Evolutionary conservation across 192 early-diverging fungal genomes (phyloP), one percentile per base, ranked within the genome.

Genomic region (Glomus cerebriforme): DNA sequence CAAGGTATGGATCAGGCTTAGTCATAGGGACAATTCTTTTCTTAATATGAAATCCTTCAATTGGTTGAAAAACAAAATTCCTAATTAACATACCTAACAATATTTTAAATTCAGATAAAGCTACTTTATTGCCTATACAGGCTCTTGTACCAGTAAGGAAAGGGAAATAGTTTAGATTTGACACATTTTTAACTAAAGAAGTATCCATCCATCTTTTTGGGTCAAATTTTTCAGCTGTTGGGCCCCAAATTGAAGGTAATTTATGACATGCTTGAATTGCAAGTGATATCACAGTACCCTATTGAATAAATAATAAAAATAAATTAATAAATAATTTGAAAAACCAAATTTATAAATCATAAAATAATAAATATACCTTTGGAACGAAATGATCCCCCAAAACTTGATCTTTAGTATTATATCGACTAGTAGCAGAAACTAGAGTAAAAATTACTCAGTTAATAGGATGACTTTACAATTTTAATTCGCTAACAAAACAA

Each of bases 41-140:
- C 2, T 54, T 22, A 7, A 54, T 4, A 2, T 19, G 19, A 22
- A 54, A 54, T 54, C 49, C 49, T 22, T 54, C 49, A 54, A 54
- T 22, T 22, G 49, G 49, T 54, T 54, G 15, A n/a, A 54, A 54
- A 6, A 54, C 49, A n/a, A 74, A 74, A 34, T 74, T 74, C 8
- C 73, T 74, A 12, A 74, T 37, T 15, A 74, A 37, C 15, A 59
- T n/a, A 10, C 54, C 17, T 29, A 91, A 43, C 10, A 90, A 60
- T 47, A 90, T 79, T 80, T 91, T 91, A 59, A 87, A 82, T 81
- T 91, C 90, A 24, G 83, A 82, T 70, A 86, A 67, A 39, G 90
- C 90, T 77, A 91, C 86, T 77, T 81, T 84, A 60, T 84, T 79
- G 7, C 89, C 90, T 31, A 91, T 90, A 49, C 90, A 91, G n/a